phyloP scores from a whole-genome alignment of 805 yeast genomes.

The Barnettozyma salicaria region DNA sequence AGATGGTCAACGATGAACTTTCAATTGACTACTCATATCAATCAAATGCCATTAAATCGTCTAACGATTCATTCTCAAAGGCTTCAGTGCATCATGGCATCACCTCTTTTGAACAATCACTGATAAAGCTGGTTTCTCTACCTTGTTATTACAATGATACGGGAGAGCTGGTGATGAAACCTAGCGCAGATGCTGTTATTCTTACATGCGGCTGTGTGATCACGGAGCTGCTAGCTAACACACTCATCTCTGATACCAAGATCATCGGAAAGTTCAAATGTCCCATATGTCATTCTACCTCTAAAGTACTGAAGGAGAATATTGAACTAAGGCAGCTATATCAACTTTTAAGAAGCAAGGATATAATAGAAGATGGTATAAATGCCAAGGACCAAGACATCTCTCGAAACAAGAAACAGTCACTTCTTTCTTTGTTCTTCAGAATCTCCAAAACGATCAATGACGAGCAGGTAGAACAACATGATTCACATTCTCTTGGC shows the following conservation, averaged over 20 bases:
- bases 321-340: slow-evolving; percentile 16
- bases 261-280: slow-evolving; percentile 13
- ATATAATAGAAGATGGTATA: slow-evolving; percentile 1
- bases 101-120: slow-evolving; percentile 1
- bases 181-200: slow-evolving; percentile 24
- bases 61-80: neutral
- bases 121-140: slow-evolving; percentile 10
- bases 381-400: neutral
- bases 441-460: slow-evolving; percentile 24
- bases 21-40: neutral
- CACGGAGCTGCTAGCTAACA: slow-evolving; percentile 28
- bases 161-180: slow-evolving; percentile 7
- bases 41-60: neutral
- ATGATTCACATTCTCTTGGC: slow-evolving; percentile 8
- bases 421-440: slow-evolving; percentile 30
- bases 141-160: slow-evolving; percentile 12
- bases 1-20: slow-evolving; percentile 2
- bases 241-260: slow-evolving; percentile 10
- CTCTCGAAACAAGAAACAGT: slow-evolving; percentile 20
- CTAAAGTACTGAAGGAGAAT: slow-evolving; percentile 9
- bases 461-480: neutral
- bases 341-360: slow-evolving; percentile 4
- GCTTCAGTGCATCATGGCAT: too few species aligned
- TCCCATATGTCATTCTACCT: slow-evolving; percentile 19
- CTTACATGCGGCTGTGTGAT: slow-evolving; percentile 38